Evolutionary conservation across 2,329 filamentous ascomycete genomes (phyloP).

Genomic region (Sclerotinia trifoliorum): DNA sequence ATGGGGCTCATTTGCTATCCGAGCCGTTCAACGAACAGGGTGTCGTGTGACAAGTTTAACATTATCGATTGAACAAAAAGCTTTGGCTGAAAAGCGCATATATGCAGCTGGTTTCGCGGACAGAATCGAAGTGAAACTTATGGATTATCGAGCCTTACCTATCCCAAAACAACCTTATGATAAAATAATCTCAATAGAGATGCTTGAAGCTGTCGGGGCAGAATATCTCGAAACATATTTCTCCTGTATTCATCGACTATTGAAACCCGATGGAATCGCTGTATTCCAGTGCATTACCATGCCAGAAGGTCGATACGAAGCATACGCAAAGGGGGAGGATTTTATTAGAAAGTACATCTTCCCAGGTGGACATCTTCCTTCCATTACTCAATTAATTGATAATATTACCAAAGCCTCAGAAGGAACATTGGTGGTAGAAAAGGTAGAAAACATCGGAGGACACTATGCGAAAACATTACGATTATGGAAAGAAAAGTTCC

Average conservation of each 20-base stretch:
- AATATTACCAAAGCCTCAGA: slow-evolving; percentile 60
- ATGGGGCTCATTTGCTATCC: slow-evolving; percentile 73
- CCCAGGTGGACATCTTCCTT: slow-evolving; percentile 70
- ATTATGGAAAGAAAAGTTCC: slow-evolving; percentile 66
- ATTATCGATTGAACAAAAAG: slow-evolving; percentile 67
- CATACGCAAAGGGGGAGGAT: slow-evolving; percentile 65
- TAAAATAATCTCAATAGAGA: slow-evolving; percentile 73
- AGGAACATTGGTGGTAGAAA: slow-evolving; percentile 64
- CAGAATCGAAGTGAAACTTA: slow-evolving; percentile 62
- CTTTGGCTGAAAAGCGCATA: slow-evolving; percentile 64
- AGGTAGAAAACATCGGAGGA: slow-evolving; percentile 69
- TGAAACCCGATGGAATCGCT: slow-evolving; percentile 66
- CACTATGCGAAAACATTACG: slow-evolving; percentile 70
- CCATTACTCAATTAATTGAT: slow-evolving; percentile 50
- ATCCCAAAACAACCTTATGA: slow-evolving; percentile 58
- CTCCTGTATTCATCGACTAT: slow-evolving; percentile 57
- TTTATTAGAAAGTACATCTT: slow-evolving; percentile 79
- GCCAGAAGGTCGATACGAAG: slow-evolving; percentile 65
- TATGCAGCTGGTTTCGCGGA: slow-evolving; percentile 57
- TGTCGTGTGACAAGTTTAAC: slow-evolving; percentile 70
- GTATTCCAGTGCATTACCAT: slow-evolving; percentile 78
- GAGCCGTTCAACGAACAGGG: slow-evolving; percentile 62
- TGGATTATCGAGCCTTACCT: slow-evolving; percentile 66
- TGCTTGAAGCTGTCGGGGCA: slow-evolving; percentile 71
- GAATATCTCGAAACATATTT: slow-evolving; percentile 70